Evolutionary conservation across 345 rosid species (phyloP).

Genomic region (Abelmoschus esculentus): DNA sequence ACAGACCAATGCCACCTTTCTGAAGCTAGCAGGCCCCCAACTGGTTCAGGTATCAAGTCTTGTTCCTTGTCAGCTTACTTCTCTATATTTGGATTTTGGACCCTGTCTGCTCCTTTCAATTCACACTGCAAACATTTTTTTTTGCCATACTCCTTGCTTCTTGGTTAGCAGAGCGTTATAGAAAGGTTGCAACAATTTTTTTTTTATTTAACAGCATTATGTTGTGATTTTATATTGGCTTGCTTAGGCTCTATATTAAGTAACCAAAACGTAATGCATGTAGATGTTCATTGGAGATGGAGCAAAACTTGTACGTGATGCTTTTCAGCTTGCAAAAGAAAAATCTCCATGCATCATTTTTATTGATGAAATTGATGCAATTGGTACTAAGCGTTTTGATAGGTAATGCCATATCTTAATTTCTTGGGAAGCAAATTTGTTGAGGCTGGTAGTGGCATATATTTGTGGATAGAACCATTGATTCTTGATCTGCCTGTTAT

Average conservation of each 20-base stretch:
- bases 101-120: not conserved
- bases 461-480: not conserved
- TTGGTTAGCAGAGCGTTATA: not conserved
- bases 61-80: not conserved
- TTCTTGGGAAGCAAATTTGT: not conserved
- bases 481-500: not conserved
- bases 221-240: not conserved
- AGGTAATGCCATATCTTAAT: constrained; percentile 41
- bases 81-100: not conserved
- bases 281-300: constrained; percentile 99
- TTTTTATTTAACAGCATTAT: not conserved
- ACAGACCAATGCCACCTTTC: constrained; percentile 94
- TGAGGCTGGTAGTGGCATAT: not conserved
- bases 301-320: constrained; percentile 99
- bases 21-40: constrained; percentile 97
- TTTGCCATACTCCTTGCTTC: not conserved
- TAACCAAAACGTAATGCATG: constrained; percentile 11
- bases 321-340: constrained; percentile 97
- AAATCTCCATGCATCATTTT: constrained; percentile 99
- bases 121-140: not conserved
- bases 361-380: constrained; percentile 98
- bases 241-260: not conserved
- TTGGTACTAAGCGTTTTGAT: constrained; percentile 98
- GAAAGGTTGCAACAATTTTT: not conserved
- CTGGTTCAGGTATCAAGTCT: constrained; percentile 68